Conservation (phyloP, 83 land plant genomes). For the Picea engelmannii region DNA sequence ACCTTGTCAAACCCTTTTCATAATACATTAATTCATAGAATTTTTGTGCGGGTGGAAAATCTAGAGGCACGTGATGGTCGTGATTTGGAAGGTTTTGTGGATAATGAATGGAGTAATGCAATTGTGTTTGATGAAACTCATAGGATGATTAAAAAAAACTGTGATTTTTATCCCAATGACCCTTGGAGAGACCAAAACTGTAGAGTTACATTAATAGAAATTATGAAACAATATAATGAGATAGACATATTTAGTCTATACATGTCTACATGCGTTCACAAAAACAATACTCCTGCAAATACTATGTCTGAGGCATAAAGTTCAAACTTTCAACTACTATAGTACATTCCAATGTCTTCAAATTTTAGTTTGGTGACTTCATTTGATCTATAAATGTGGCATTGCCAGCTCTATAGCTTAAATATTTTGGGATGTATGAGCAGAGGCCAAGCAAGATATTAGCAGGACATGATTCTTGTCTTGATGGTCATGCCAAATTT, state of each 20-base stretch:
- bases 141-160: no score
- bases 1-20: no score
- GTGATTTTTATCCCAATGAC: conserved; percentile 29
- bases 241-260: conserved; percentile 65
- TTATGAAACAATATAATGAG: conserved; percentile 37
- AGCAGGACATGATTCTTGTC: conserved; percentile 56
- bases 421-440: no score
- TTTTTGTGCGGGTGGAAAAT: conserved; percentile 49
- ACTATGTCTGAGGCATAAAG: background rate
- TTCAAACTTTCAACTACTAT: conserved; percentile 20
- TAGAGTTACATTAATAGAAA: conserved; percentile 30
- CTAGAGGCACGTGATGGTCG: conserved; percentile 46
- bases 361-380: background rate
- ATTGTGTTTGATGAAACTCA: conserved; percentile 59
- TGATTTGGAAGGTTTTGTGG: conserved; percentile 60
- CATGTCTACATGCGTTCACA: conserved; percentile 35
- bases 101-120: conserved; percentile 78
- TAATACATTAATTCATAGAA: no score
- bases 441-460: conserved; percentile 37
- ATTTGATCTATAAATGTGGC: background rate
- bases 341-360: conserved; percentile 16
- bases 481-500: conserved; percentile 48
- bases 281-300: background rate
- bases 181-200: conserved; percentile 39
- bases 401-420: no score